These are phyloP conservation scores for Hyaloscypha hepaticicola DNA, from an alignment of 495 filamentous ascomycete genomes.

Conservation along the genomic window DNA sequence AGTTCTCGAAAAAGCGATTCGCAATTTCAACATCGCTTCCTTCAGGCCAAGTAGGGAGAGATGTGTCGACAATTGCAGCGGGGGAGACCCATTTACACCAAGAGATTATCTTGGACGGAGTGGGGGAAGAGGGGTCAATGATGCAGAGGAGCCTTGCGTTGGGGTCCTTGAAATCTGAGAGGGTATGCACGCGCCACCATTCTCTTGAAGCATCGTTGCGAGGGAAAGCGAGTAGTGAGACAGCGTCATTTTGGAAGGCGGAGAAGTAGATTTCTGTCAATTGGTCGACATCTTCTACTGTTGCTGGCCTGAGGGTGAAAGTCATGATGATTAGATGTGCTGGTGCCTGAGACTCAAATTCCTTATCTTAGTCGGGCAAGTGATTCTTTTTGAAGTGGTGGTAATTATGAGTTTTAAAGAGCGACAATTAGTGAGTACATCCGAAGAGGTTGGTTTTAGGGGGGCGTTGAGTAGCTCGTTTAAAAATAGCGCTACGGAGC, in stretches of 20 bases:
- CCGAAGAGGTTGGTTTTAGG: background rate
- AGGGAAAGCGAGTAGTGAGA: slow-evolving; percentile 37
- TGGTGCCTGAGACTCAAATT: too few species aligned
- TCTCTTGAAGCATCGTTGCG: slow-evolving; percentile 15
- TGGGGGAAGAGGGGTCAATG: slow-evolving; percentile 29
- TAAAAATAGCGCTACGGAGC: background rate
- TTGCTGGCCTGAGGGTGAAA: slow-evolving; percentile 34
- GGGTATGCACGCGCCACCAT: slow-evolving; percentile 28
- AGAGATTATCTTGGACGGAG: slow-evolving; percentile 29
- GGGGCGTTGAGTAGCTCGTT: background rate
- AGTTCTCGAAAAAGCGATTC: slow-evolving; percentile 34
- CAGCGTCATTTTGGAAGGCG: slow-evolving; percentile 36
- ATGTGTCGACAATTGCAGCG: slow-evolving; percentile 17
- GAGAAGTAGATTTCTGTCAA: slow-evolving; percentile 34
- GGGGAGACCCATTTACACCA: slow-evolving; percentile 37
- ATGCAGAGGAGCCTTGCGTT: slow-evolving; percentile 38
- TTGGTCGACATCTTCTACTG: slow-evolving; percentile 33
- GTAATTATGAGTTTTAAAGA: background rate
- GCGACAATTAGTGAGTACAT: background rate
- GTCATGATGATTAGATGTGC: slow-evolving; percentile 30
- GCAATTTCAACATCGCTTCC: slow-evolving; percentile 32
- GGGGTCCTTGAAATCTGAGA: slow-evolving; percentile 30
- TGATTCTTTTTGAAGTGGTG: background rate
- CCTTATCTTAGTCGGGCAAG: too few species aligned
- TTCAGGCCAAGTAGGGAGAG: slow-evolving; percentile 32